Conservation (phyloP, 192 early-diverging fungal species). For the Coemansia sp. region DNA sequence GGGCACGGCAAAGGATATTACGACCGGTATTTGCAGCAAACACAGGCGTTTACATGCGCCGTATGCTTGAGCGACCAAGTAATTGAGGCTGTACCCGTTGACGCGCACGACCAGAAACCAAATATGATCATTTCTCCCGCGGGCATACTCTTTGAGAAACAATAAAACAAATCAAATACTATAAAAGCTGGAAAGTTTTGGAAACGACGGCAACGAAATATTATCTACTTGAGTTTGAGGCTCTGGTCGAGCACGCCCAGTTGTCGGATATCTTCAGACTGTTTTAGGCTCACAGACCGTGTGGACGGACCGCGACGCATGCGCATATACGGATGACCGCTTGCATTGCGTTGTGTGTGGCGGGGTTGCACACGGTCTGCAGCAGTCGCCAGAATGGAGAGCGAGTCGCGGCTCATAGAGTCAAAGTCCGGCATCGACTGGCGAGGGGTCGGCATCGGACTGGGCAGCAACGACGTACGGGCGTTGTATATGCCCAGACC, state of each 20-base stretch:
- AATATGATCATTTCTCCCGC: slow-evolving; percentile 26
- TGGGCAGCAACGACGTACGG: slow-evolving; percentile 29
- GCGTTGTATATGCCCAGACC: slow-evolving; percentile 46
- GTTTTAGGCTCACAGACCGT: slow-evolving; percentile 51
- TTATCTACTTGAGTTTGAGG: slow-evolving; percentile 38
- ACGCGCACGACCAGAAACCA: slow-evolving; percentile 28
- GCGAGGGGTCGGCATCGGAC: slow-evolving; percentile 42
- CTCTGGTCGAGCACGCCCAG: slow-evolving; percentile 46
- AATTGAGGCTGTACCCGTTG: slow-evolving; percentile 22
- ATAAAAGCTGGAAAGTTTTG: not conserved
- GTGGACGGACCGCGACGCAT: slow-evolving; percentile 24
- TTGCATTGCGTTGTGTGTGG: slow-evolving; percentile 5
- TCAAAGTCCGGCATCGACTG: slow-evolving; percentile 45
- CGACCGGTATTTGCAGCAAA: slow-evolving; percentile 28
- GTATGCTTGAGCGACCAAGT: slow-evolving; percentile 41
- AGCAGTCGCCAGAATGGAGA: slow-evolving; percentile 32
- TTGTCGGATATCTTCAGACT: slow-evolving; percentile 50
- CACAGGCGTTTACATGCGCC: slow-evolving; percentile 26
- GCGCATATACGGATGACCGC: slow-evolving; percentile 36
- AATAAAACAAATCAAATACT: not conserved
- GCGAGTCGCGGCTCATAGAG: slow-evolving; percentile 19
- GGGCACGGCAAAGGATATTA: slow-evolving; percentile 53
- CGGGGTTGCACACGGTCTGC: slow-evolving; percentile 32
- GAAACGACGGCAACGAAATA: not conserved
- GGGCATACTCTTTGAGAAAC: slow-evolving; percentile 17